Percentiles rank a stretch among this genome's conserved stretches.
Conservation (phyloP, 108 stramenopile species). For the Aurantiochytrium sp. region DNA sequence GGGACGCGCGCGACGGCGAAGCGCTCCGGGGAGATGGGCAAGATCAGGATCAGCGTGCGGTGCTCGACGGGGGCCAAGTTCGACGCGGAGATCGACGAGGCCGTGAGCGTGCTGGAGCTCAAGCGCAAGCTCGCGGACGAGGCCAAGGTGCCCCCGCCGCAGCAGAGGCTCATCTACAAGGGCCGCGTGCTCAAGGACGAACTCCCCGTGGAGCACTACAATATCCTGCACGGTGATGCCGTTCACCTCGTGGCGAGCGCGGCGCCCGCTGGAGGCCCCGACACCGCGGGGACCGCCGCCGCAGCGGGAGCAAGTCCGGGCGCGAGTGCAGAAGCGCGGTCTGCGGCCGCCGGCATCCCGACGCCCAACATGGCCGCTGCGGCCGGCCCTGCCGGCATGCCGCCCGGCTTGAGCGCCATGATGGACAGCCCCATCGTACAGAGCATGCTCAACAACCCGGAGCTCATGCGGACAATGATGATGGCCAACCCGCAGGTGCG, state of each 20-base stretch:
- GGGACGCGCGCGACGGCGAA: not conserved
- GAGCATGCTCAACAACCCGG: conserved; percentile 76
- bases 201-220: conserved; percentile 61
- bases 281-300: not conserved
- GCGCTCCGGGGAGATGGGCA: not conserved
- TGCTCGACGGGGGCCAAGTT: conserved; percentile 45
- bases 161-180: conserved; percentile 85
- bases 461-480: conserved; percentile 78
- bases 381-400: not conserved
- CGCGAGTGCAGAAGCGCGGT: conserved; percentile 33
- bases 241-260: not conserved
- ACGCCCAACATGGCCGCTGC: conserved; percentile 63
- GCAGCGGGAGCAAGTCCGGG: too few relatives aligned
- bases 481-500: conserved; percentile 84
- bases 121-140: conserved; percentile 36
- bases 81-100: not conserved
- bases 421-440: conserved; percentile 78
- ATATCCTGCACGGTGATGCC: not conserved
- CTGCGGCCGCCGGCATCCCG: conserved; percentile 44
- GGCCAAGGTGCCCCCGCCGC: conserved; percentile 47
- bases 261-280: not conserved
- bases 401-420: conserved; percentile 42
- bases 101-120: conserved; percentile 42
- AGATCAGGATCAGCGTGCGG: conserved; percentile 37
- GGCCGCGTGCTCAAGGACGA: conserved; percentile 85